Evolutionary conservation across 805 yeast species (phyloP), one percentile per base, ranked within the genome.

Genomic region (Barnettozyma sucrosica): DNA sequence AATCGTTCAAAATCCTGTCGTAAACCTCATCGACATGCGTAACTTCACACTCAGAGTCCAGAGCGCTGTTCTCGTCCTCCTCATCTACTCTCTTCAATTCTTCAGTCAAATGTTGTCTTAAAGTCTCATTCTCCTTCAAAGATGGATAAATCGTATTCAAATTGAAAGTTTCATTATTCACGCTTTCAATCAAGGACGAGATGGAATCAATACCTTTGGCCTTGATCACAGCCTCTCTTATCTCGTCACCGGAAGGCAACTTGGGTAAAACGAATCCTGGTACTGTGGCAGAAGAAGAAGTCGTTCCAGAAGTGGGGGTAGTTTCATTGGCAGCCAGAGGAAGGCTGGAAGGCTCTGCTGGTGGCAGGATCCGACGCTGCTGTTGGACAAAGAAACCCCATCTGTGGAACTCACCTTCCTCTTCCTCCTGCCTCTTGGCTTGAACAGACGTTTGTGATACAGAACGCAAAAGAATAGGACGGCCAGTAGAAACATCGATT

Each of bases 331-430:
- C 4, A 9, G 26, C 28, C 21, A 43, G 21, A 25, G 48, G 30
- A 43, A 41, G 43, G 18, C 20, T 18, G 8, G 30, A 19, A 11
- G 45, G 39, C 32, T 44, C 38, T 20, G 56, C 56, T 11, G 47
- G 48, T 16, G 61, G 62, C n/a, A 57, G 41, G 46, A 54, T 43
- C 53, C 69, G 67, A 16, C 66, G 57, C 51, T 83, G 79, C 58
- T 80, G 87, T 61, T 82, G 85, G 54, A 88, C 81, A 57, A 80
- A 86, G 58, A 81, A 79, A 18, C 95, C 95, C 81, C 89, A 81
- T 66, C 85, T 81, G 64, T 87, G 96, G 53, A 89, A 75, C 59
- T 86, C 95, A 57, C 97, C 97, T 69, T 89, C 97, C 62, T 89
- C 97, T 51, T 81, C 82, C 61, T 89, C 96, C 64, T 85, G 88